Evolutionary conservation across 2,329 filamentous ascomycete genomes (phyloP).

Genomic region (Colletotrichum acutatum): DNA sequence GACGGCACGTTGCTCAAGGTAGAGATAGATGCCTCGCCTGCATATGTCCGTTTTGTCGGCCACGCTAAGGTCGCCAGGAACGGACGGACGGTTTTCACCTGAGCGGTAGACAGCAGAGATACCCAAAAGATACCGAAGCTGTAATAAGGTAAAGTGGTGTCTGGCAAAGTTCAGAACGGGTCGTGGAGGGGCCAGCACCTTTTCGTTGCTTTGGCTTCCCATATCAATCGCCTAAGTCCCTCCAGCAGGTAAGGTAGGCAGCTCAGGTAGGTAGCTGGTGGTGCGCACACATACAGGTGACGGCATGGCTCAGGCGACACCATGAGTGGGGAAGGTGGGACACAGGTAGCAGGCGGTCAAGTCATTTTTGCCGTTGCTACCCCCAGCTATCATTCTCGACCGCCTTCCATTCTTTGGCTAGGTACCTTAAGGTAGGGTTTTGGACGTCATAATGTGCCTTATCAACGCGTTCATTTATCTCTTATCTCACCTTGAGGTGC

Average conservation of each 20-base stretch:
- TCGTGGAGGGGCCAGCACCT: too few species aligned
- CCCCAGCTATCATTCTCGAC: neutral
- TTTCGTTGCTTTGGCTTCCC: neutral
- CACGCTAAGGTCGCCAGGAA: neutral
- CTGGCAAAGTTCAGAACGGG: neutral
- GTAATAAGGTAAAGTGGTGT: too few species aligned
- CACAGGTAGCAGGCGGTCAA: conserved; percentile 15
- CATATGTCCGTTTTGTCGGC: neutral
- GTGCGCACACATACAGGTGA: neutral
- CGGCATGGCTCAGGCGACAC: neutral
- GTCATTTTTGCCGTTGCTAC: neutral
- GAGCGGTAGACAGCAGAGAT: neutral
- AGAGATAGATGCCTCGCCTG: too few species aligned
- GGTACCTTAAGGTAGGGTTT: neutral
- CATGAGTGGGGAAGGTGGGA: neutral
- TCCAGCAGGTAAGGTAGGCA: neutral
- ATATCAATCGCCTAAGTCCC: neutral
- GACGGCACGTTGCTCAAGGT: neutral
- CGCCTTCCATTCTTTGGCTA: neutral
- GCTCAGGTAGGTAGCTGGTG: neutral
- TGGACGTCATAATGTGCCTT: neutral
- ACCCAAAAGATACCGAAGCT: neutral
- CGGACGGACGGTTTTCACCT: neutral
- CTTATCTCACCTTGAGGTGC: neutral
- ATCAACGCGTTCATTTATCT: neutral